These are phyloP conservation scores for Breynia disticha DNA, from an alignment of 441 rosid species.

Conservation along the genomic window DNA sequence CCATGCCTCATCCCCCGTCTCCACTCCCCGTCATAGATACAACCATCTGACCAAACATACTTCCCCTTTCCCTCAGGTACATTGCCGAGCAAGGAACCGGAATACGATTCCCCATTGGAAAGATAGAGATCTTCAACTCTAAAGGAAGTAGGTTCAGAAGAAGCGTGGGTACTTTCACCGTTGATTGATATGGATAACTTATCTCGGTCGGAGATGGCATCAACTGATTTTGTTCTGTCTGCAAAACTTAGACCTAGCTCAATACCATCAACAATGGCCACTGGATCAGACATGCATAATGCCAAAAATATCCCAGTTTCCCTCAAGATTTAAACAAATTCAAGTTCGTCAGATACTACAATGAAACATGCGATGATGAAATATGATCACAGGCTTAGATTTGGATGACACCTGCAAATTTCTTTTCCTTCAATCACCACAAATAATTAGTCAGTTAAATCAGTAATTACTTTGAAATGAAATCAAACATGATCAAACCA, in stretches of 20 bases:
- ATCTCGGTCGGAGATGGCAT: slow-evolving; percentile 36
- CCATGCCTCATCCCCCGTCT: slow-evolving; percentile 87
- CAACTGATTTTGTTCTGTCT: slow-evolving; percentile 77
- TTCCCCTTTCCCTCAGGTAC: slow-evolving; percentile 74
- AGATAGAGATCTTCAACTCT: slow-evolving; percentile 53
- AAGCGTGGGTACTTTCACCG: slow-evolving; percentile 40
- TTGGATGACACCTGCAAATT: slow-evolving; percentile 8
- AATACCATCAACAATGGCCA: slow-evolving; percentile 35
- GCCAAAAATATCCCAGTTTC: slow-evolving; percentile 30
- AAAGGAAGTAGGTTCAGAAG: slow-evolving; percentile 48
- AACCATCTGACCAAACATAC: slow-evolving; percentile 76
- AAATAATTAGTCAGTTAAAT: not conserved
- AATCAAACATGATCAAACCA: too few species aligned
- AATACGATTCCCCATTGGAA: slow-evolving; percentile 61
- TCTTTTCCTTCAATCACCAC: slow-evolving; percentile 18
- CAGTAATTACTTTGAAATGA: not conserved
- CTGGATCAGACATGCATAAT: slow-evolving; percentile 88
- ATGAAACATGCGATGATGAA: slow-evolving; percentile 19
- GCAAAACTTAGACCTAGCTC: slow-evolving; percentile 39
- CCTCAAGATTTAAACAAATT: slow-evolving; percentile 18
- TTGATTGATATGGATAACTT: slow-evolving; percentile 26
- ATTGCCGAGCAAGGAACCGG: slow-evolving; percentile 68
- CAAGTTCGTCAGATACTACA: slow-evolving; percentile 20
- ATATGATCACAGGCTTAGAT: slow-evolving; percentile 20
- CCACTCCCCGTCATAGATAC: slow-evolving; percentile 84